These are phyloP conservation scores for Hibiscus mutabilis DNA, from an alignment of 345 rosid species.

Conservation along the genomic window DNA sequence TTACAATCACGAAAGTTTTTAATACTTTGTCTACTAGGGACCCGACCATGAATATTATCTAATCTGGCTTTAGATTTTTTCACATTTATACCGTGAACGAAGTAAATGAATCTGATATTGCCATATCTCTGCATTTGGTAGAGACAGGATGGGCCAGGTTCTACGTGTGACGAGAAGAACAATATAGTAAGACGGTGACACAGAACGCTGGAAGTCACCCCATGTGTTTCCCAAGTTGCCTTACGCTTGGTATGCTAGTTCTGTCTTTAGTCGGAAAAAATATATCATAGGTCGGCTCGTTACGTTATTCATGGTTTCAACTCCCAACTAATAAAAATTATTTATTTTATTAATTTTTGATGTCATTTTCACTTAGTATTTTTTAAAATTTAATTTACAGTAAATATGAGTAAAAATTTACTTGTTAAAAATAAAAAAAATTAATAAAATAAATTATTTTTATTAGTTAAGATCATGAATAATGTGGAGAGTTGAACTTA, in stretches of 20 bases:
- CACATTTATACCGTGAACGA: background rate
- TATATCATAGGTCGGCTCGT: too few relatives aligned
- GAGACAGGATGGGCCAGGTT: background rate
- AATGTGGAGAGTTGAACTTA: too few relatives aligned
- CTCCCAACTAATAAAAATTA: too few relatives aligned
- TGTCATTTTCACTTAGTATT: too few relatives aligned
- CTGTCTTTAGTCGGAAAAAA: background rate
- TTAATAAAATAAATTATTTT: too few relatives aligned
- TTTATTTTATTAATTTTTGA: too few relatives aligned
- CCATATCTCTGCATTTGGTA: background rate
- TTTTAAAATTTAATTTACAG: too few relatives aligned
- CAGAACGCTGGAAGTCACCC: constrained; percentile 8
- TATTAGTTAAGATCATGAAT: too few relatives aligned
- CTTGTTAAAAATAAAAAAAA: too few relatives aligned
- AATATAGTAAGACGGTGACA: constrained; percentile 26
- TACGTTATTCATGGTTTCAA: too few relatives aligned
- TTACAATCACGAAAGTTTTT: background rate
- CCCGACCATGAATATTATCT: background rate
- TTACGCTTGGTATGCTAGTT: background rate
- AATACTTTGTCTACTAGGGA: background rate
- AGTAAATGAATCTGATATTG: background rate
- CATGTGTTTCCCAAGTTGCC: background rate
- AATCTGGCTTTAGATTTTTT: background rate
- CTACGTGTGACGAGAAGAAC: background rate
- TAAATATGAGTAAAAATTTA: too few relatives aligned